Evolutionary conservation across 805 yeast species (phyloP).

Genomic region (Candida morakotiae): DNA sequence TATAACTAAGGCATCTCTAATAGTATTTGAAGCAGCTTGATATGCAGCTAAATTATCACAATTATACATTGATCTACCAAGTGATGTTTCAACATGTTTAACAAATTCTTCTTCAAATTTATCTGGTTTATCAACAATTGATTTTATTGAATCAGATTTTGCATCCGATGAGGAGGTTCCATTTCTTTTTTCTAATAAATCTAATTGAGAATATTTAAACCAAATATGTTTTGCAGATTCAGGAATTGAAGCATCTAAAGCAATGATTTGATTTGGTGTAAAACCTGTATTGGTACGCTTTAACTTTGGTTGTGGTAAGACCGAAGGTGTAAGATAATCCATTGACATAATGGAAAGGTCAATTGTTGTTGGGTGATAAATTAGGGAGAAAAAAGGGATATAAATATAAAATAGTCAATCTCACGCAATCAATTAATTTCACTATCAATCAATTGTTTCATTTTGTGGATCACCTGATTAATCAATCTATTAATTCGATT

Average conservation of each 20-base stretch:
- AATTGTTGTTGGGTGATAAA: too few species aligned
- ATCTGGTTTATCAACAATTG: conserved; percentile 30
- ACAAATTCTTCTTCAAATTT: conserved; percentile 68
- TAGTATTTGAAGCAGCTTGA: conserved; percentile 77
- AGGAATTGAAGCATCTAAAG: conserved; percentile 80
- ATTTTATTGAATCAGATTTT: conserved; percentile 20
- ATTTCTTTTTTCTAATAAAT: conserved; percentile 14
- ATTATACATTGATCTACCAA: conserved; percentile 89
- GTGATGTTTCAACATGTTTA: conserved; percentile 82
- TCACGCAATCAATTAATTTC: too few species aligned
- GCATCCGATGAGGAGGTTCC: too few species aligned
- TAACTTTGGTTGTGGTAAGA: conserved; percentile 42
- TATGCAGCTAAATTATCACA: conserved; percentile 92
- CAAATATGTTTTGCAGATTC: conserved; percentile 71
- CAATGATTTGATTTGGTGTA: conserved; percentile 82
- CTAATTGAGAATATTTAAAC: conserved; percentile 60
- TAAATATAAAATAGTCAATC: too few species aligned
- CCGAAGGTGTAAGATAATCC: conserved; percentile 35
- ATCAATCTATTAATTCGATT: too few species aligned
- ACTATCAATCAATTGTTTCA: too few species aligned
- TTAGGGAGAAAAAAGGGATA: too few species aligned
- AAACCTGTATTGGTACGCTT: conserved; percentile 85
- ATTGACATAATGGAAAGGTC: conserved; percentile 12
- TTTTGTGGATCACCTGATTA: too few species aligned
- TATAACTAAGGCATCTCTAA: conserved; percentile 74